Base-by-base conservation (phyloP, 495 filamentous ascomycete species). In the Pyronema omphalodes region DNA sequence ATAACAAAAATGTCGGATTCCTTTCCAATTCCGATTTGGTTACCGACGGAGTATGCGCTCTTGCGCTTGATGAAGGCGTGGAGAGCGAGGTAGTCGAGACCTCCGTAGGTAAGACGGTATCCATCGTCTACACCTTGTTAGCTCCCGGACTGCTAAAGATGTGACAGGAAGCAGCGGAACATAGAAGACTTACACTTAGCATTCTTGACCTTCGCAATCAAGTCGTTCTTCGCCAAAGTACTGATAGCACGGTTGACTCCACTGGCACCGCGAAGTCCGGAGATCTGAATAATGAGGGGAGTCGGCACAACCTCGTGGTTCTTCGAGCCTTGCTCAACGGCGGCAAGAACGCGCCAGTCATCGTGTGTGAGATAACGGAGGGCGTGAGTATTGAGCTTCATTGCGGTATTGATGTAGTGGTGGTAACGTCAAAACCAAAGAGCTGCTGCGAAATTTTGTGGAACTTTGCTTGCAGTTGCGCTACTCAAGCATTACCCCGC, bases 241-340 rank as follows among this genome's bases (percentile, higher is more conserved):
- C 88, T 91, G 58, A 99, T 95, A 61, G 78, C 76, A 60, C 77
- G 82, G 68, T 88, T 82, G n/a, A 94, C 86, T 39, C 85, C 83
- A 54, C 80, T 82, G 58, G 84, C 84, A 58, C 84, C 83, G 45
- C 83, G 78, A 36, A 96, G 76, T 44, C 84, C 79, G 2, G 88
- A 79, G 14, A 95, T 73, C 64, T 87, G 80, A 46, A 79, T 76
- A 52, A 96, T 95, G 56, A 99, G 69, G 4, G 86, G 74, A 3
- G 88, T 94, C 1, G 91, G 91, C 14, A 99, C 88, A 37, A 96
- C 73, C 71, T 96, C 91, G 69, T 99, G 91, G 73, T 96, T 96
- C 63, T 82, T 87, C 69, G 82, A 88, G 63, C 88, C 93, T 64
- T 80, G 79, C 68, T 99, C 91, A 60, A 88, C 91, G 57, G 85